These are phyloP conservation scores for Exophiala dermatitidis DNA, from an alignment of 2,329 filamentous ascomycete genomes.

Conservation along the genomic window DNA sequence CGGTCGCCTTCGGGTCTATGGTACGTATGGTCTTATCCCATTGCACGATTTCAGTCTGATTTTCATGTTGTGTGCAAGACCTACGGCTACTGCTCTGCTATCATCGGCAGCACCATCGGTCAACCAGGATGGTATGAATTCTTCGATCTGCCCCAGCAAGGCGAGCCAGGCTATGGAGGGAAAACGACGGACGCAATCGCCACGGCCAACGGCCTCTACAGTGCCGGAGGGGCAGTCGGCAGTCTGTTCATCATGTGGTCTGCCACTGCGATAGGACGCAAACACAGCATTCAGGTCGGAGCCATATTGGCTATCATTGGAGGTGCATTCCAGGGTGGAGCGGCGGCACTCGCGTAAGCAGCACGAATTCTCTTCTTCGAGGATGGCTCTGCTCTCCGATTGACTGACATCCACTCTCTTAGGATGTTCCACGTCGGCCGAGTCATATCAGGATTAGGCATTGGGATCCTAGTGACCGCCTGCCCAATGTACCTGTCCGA, in stretches of 20 bases:
- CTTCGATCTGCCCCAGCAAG: conserved; percentile 36
- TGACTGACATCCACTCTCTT: conserved; percentile 1
- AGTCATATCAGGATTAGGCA: conserved; percentile 20
- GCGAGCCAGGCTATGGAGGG: conserved; percentile 35
- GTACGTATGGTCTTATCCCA: conserved; percentile 26
- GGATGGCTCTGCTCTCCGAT: too few relatives aligned
- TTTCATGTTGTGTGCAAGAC: conserved; percentile 6
- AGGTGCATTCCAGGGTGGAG: conserved; percentile 22
- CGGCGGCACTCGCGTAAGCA: conserved; percentile 7
- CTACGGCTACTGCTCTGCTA: conserved; percentile 32
- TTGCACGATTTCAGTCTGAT: not conserved
- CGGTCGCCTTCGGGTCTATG: conserved; percentile 37
- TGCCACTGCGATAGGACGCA: conserved; percentile 34
- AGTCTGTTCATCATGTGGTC: conserved; percentile 23
- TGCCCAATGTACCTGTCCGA: conserved; percentile 23
- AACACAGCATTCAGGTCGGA: conserved; percentile 33
- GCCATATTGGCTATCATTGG: conserved; percentile 19
- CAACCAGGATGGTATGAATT: conserved; percentile 42
- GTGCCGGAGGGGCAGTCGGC: conserved; percentile 38
- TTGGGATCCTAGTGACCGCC: conserved; percentile 20
- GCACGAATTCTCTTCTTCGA: too few relatives aligned
- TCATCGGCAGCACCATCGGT: conserved; percentile 41
- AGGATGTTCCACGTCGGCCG: conserved; percentile 24
- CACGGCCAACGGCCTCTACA: conserved; percentile 41
- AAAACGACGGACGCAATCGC: conserved; percentile 40